Evolutionary conservation across 2,329 filamentous ascomycete genomes (phyloP), one percentile per base, ranked within the genome.

Genomic region (Alternaria postmessia): DNA sequence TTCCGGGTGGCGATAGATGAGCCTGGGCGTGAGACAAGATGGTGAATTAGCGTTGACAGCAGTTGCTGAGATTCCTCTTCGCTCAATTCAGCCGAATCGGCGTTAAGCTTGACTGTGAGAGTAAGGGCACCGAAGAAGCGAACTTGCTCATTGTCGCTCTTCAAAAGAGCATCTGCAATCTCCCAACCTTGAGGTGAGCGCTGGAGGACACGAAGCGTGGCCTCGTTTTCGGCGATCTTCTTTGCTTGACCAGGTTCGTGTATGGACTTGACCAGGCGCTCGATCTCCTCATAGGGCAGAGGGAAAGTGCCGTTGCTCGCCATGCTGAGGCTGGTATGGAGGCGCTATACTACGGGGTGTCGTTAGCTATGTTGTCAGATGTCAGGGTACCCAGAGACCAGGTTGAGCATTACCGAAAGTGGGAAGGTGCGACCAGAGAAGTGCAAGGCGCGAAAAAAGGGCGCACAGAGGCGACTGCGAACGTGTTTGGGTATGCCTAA

Each of bases 41-140:
- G 74, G 30, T 71, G 68, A 38, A 78, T 74, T n/a, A 78, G 72
- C 36, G 74, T 78, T n/a, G 67, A 70, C 8, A 79, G 67, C 16
- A 79, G 63, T 58, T 78, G 75, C 41, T 71, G 67, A 6, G 76
- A 77, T 24, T 78, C 63, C 42, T 75, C 70, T 54, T 78, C 73
- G 30, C 66, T 73, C 51, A 79, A 54, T 7, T 68, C 67, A 30
- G 70, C 66, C 90, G 89, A 92, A 74, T 95, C 92, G n/a, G 89
- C 90, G 75, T 98, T 97, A 59, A 98, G 87, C 80, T 98, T 99
- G 70, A 98, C 88, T 51, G 93, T 96, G 67, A 97, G 90, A 0
- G 94, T 98, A 60, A 97, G 84, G 30, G 94, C 94, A 14, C 93
- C 95, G 75, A 96, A 97, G 80, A 98, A 98, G 65, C 91, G 90